phyloP scores from a whole-genome alignment of 2,329 filamentous ascomycete genomes.

The Aspergillus quadricinctus region DNA sequence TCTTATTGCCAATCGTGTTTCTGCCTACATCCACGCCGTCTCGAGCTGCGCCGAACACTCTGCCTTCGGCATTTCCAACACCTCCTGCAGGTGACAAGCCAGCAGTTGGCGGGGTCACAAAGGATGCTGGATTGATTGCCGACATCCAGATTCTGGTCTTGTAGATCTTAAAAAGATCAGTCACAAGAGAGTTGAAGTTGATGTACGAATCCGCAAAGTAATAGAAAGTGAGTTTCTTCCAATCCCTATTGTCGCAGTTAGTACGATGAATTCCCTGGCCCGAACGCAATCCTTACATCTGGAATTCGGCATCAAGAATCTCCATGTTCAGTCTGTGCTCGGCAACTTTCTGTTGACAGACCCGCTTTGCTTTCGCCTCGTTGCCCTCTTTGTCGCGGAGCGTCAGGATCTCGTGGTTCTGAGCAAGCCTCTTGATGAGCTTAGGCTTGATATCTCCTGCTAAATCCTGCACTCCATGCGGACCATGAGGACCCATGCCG shows the following conservation, averaged over 20 bases:
- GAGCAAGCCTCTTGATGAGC: conserved; percentile 91
- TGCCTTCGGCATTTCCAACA: conserved; percentile 50
- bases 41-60: conserved; percentile 26
- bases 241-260: conserved; percentile 63
- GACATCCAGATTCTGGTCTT: conserved; percentile 99
- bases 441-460: conserved; percentile 84
- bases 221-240: conserved; percentile 98
- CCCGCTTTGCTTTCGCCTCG: conserved; percentile 93
- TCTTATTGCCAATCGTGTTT: conserved; percentile 24
- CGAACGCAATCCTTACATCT: conserved; percentile 67
- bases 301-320: conserved; percentile 96
- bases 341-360: conserved; percentile 93
- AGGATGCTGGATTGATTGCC: conserved; percentile 94
- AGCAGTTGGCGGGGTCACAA: conserved; percentile 68
- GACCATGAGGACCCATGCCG: conserved; percentile 70
- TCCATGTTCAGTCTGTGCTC: conserved; percentile 97
- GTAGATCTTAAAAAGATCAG: conserved; percentile 97
- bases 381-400: conserved; percentile 95
- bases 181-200: conserved; percentile 97
- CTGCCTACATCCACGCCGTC: conserved; percentile 26
- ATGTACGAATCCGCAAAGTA: conserved; percentile 98
- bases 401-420: conserved; percentile 82
- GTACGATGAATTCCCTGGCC: not conserved
- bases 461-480: conserved; percentile 69
- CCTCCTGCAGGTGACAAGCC: conserved; percentile 67